Evolutionary conservation across 2,329 filamentous ascomycete species (phyloP).

Genomic region (Neofusicoccum parvum): DNA sequence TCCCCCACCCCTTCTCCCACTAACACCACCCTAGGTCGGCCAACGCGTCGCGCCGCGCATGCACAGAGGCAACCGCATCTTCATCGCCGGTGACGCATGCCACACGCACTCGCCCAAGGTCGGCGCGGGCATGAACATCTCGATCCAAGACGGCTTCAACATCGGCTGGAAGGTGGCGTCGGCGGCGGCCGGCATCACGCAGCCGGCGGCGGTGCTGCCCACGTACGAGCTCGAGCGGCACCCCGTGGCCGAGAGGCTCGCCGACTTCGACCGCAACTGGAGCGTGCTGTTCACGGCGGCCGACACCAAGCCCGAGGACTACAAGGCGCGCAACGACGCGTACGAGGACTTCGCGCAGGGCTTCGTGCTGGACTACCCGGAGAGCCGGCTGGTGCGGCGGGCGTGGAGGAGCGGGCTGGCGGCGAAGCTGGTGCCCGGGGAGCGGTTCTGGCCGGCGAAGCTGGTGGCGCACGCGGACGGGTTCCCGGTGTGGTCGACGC

Average conservation of each 20-base stretch:
- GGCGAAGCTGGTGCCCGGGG: neutral
- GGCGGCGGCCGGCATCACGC: conserved; percentile 47
- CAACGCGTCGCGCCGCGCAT: conserved; percentile 64
- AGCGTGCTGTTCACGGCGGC: conserved; percentile 54
- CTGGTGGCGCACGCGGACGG: neutral
- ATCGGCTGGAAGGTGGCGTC: conserved; percentile 59
- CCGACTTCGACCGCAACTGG: conserved; percentile 55
- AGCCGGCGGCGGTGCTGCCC: conserved; percentile 45
- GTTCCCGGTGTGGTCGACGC: conserved; percentile 46
- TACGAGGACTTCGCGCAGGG: conserved; percentile 60
- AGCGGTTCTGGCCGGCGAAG: neutral
- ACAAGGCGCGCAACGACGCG: conserved; percentile 60
- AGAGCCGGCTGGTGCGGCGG: conserved; percentile 54
- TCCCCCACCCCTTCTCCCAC: conserved; percentile 49
- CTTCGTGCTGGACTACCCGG: conserved; percentile 59
- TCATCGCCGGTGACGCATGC: conserved; percentile 70
- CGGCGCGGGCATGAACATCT: conserved; percentile 72
- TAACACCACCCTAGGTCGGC: conserved; percentile 49
- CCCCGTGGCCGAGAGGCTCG: conserved; percentile 65
- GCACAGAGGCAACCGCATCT: conserved; percentile 60
- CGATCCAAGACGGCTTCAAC: conserved; percentile 63
- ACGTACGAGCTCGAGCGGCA: conserved; percentile 59
- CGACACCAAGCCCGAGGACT: conserved; percentile 55
- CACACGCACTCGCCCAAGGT: conserved; percentile 63
- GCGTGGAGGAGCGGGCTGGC: neutral